Conservation (phyloP, 768 basidiomycete genomes). For the Clitopilus hobsonii region DNA sequence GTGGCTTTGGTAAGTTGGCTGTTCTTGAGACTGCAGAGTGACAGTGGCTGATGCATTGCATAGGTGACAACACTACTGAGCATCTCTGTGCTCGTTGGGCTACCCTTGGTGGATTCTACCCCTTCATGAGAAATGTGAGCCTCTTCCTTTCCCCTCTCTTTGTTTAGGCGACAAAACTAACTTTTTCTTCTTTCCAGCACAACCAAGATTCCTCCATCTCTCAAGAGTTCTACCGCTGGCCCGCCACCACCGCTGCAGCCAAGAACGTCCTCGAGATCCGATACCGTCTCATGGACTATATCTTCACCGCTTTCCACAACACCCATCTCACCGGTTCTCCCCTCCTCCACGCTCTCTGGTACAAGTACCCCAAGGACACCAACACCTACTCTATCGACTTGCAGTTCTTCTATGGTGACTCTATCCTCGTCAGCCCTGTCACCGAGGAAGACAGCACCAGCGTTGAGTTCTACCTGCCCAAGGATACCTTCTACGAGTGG, state of each 20-base stretch:
- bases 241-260: constrained; percentile 50
- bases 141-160: neutral
- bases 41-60: neutral
- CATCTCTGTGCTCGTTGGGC: constrained; percentile 74
- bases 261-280: constrained; percentile 57
- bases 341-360: constrained; percentile 60
- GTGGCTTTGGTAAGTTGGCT: constrained; percentile 48
- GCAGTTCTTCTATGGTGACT: constrained; percentile 67
- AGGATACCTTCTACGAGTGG: constrained; percentile 66
- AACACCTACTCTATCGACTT: constrained; percentile 57
- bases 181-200: constrained; percentile 31
- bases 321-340: constrained; percentile 57
- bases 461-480: constrained; percentile 57
- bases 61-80: constrained; percentile 60
- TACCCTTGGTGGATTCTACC: constrained; percentile 71
- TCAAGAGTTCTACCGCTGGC: constrained; percentile 71
- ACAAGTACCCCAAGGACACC: constrained; percentile 60
- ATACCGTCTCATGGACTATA: constrained; percentile 65
- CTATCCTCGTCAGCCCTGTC: constrained; percentile 66
- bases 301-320: constrained; percentile 67
- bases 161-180: neutral
- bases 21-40: neutral
- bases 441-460: constrained; percentile 55
- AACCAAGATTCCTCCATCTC: constrained; percentile 45
- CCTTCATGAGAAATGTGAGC: constrained; percentile 74